Base-by-base conservation (phyloP, 306 rosid genomes). In the Ammopiptanthus mongolicus region DNA sequence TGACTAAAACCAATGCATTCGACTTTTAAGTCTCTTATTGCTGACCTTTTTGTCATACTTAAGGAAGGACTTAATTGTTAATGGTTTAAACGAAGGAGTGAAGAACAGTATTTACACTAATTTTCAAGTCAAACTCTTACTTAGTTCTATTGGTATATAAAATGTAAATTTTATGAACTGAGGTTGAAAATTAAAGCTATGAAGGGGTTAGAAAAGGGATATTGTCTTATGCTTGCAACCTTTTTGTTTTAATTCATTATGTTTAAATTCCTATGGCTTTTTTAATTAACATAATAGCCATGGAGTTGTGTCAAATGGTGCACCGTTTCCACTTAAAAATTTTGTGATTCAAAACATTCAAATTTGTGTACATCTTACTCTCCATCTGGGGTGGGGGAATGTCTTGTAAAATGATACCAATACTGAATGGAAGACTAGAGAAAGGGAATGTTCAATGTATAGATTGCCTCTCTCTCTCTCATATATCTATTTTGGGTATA, bases 271-370 rank as follows among this genome's bases (percentile, higher is more conserved):
- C 33, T 70, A 23, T 36, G 37, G 23, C 33, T 71, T 37, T 71
- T 3, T 39, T 22, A 55, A 14, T 37, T 14, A 57, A 9, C 17
- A 22, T 56, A 37, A 21, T 56, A 8, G 55, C 41, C 3, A 3
- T 23, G 21, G 34, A 12, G 53, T 64, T 64, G 22, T 55, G 31
- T 78, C 77, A 10, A 50, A 25, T 34, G 29, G 37, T 22, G 51
- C 51, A 15, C 14, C 59, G 73, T 80, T 47, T 77, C 56, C n/a
- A 18, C 65, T 58, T 39, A 41, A 57, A 31, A 77, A 73, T 46
- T 61, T 2, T 80, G 25, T 57, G 75, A 57, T 77, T 77, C 22
- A 33, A 34, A 58, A 36, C 36, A 18, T 6, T 28, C 8, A 23
- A 53, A 52, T 36, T 68, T 44, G 22, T 39, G 46, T 44, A 29